Evolutionary conservation across 345 rosid species (phyloP).

Genomic region (Cochlearia excelsa): DNA sequence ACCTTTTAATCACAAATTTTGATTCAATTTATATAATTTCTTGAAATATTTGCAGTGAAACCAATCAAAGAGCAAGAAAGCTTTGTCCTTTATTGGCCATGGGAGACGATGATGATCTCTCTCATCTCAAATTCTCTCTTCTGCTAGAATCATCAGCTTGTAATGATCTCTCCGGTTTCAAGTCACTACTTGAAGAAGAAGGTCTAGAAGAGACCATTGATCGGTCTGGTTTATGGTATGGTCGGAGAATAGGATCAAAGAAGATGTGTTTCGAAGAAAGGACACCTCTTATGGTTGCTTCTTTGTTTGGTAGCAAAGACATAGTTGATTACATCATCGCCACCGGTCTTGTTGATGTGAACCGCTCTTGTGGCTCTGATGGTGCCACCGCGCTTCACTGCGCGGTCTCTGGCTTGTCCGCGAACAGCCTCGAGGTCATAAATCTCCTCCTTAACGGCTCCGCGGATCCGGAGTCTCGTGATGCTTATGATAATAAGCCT

Average conservation of each 20-base stretch:
- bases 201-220: constrained; percentile 49
- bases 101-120: constrained; percentile 38
- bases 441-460: constrained; percentile 59
- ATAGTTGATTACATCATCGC: constrained; percentile 52
- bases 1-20: constrained; percentile 4
- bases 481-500: constrained; percentile 61
- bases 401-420: constrained; percentile 71
- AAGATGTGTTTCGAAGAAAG: constrained; percentile 73
- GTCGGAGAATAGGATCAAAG: constrained; percentile 54
- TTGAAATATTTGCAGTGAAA: constrained; percentile 35
- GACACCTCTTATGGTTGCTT: constrained; percentile 85
- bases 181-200: constrained; percentile 49
- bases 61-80: constrained; percentile 34
- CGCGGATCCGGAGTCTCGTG: constrained; percentile 56
- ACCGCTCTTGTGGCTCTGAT: constrained; percentile 62
- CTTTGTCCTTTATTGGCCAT: constrained; percentile 21
- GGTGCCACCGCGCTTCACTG: constrained; percentile 82
- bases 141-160: constrained; percentile 71
- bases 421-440: constrained; percentile 52
- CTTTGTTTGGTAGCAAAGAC: constrained; percentile 77
- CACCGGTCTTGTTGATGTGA: constrained; percentile 55
- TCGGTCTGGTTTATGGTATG: constrained; percentile 71
- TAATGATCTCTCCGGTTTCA: constrained; percentile 63
- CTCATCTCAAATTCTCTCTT: constrained; percentile 41
- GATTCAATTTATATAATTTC: constrained; percentile 14